A percentile compares a stretch with the other conserved stretches of the same genome.
Evolutionary conservation across 306 rosid species (phyloP).

Genomic region (Senna tora): DNA sequence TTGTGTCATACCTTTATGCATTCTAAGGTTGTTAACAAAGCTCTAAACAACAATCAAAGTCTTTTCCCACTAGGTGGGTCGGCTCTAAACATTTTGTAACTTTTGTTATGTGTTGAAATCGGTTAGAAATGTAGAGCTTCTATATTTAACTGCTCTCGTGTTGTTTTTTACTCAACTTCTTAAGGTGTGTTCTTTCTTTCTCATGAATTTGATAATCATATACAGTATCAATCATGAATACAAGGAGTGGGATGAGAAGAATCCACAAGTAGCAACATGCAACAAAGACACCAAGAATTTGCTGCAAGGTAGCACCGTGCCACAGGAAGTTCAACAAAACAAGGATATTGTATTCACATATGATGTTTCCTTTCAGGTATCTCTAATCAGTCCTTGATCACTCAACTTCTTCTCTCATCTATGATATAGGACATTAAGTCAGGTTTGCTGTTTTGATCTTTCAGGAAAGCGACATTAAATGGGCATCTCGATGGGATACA

Average conservation of each 20-base stretch:
- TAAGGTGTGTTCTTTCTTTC: constrained; percentile 18
- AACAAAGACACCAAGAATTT: constrained; percentile 87
- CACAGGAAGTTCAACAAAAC: constrained; percentile 84
- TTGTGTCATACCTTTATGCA: not conserved
- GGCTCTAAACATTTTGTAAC: not conserved
- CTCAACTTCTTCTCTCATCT: constrained; percentile 13
- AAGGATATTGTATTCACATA: constrained; percentile 87
- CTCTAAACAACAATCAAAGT: too few species aligned
- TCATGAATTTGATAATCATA: constrained; percentile 32
- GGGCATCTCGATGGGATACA: constrained; percentile 99
- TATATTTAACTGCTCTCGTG: constrained; percentile 14
- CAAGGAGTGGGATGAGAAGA: constrained; percentile 84
- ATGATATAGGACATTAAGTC: constrained; percentile 18
- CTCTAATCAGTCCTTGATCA: constrained; percentile 31
- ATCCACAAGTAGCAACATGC: constrained; percentile 86
- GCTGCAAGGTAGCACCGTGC: constrained; percentile 83
- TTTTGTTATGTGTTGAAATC: not conserved
- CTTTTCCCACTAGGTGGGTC: too few species aligned
- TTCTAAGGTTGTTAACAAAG: constrained; percentile 3
- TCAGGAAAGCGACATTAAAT: constrained; percentile 92
- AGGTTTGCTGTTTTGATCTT: constrained; percentile 21
- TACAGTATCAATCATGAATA: constrained; percentile 87
- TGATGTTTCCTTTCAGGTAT: constrained; percentile 96
- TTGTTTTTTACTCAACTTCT: constrained; percentile 28
- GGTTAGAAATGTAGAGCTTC: constrained; percentile 27